Evolutionary conservation across 345 rosid species (phyloP), one percentile per base, ranked within the genome.

Genomic region (Eucalyptus erythrocorys): DNA sequence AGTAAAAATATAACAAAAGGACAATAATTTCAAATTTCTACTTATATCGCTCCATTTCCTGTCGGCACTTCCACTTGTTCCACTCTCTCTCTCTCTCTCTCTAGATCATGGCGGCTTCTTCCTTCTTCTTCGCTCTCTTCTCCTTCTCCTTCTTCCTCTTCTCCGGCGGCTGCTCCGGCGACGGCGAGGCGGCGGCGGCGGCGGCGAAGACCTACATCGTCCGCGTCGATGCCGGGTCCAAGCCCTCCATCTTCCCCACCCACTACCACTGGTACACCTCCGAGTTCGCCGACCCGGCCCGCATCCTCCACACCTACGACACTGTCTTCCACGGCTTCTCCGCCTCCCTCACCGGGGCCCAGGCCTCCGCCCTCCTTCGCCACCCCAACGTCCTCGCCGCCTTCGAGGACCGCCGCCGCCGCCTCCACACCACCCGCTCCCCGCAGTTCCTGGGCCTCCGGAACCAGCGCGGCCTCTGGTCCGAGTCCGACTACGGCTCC

Each of bases 241-340:
- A 95, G 90, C 98, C 98, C 6, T 94, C 98, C 87, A 68, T 96
- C 86, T 98, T 96, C 94, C 96, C 97, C 43, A 92, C 98, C 3
- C 98, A 95, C 90, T 93, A 91, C 91, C 94, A 97, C 91, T 98
- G 99, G 99, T 97, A 97, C 92, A 85, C 93, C 71, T 90, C 97
- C 81, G 97, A 96, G 92, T 95, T 96, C 92, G 90, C 95, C n/a
- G 90, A 92, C 14, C 91, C 95, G 10, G 90, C 92, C 48, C 94
- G 90, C 32, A 97, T 97, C 90, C 95, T 95, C 87, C 99, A 97
- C 87, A 89, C 92, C 4, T 97, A 97, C 91, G 97, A 96, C 94
- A 94, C 97, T 50, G 98, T 97, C 90, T 97, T 97, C 95, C 97
- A 97, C 61, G 98, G 98, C 87, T 97, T 97, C 94, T 97, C 98